Base-by-base conservation (phyloP, 202 grass and related monocot species). In the Saccharum hybrid region DNA sequence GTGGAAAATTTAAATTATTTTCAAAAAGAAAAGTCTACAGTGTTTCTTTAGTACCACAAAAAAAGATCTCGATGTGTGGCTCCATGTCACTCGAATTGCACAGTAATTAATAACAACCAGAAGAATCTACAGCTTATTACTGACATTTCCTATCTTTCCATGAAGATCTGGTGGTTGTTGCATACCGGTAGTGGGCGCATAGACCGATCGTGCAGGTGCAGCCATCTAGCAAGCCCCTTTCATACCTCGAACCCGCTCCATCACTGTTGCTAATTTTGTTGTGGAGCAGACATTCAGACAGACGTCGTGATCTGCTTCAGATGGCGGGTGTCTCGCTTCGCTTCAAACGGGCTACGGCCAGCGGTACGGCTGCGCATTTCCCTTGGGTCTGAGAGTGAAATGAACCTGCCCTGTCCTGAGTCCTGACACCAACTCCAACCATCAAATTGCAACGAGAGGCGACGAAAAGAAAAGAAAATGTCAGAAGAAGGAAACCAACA, bases 391-490 rank as follows among this genome's bases (percentile, higher is more conserved):
- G n/a, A n/a, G 4, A 18, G 40, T 79, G 48, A 79, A 62, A 19
- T 78, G 83, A 86, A 86, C 49, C 68, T 62, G 66, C 5, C 48
- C 18, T 52, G 12, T 11, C 42, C 2, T 33, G 31, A 33, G 42
- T 2, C 10, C n/a, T 26, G 36, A 48, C 66, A 81, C 39, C 41
- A 33, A 34, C 36, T 21, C 56, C 71, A 66, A 18, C 66, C 5
- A 79, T 26, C 18, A 11, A n/a, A 21, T 31, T 4, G 62, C 62
- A 3, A 43, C 61, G 21, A 46, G 14, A 6, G 40, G 60, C 2
- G 78, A 59, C 66, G 26, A 67, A 1, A 23, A 34, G 8, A 19
- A 59, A 26, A 28, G 28, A 28, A 2, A 52, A 13, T 16, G 21
- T 4, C 12, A 7, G 0, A 4, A 70, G 7, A 2, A 10, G 54